Percentiles rank a stretch among this genome's conserved stretches.
Conservation (phyloP, 495 filamentous ascomycete species). For the Hypoxylon cercidicola region DNA sequence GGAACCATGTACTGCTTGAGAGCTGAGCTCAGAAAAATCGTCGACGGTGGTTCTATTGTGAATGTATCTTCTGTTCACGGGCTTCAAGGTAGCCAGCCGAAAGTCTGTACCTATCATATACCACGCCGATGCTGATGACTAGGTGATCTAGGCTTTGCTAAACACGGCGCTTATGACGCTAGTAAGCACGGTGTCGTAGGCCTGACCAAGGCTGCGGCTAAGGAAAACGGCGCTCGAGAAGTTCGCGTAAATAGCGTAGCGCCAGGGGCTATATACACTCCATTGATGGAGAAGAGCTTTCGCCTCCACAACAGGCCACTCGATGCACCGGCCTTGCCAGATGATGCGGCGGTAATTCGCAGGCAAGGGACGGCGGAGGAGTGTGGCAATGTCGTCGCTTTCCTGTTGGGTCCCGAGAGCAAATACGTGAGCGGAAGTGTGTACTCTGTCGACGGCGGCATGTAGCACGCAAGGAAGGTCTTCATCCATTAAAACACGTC, state of each 20-base stretch:
- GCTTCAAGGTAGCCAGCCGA: conserved; percentile 55
- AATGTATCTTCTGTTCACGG: conserved; percentile 67
- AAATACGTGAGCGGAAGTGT: conserved; percentile 63
- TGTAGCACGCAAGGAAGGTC: conserved; percentile 23
- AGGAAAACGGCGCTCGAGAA: conserved; percentile 62
- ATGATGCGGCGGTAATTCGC: conserved; percentile 51
- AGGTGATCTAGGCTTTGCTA: conserved; percentile 47
- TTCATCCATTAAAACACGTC: conserved; percentile 76
- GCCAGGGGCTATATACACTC: conserved; percentile 67
- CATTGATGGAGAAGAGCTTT: conserved; percentile 56
- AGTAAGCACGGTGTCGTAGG: conserved; percentile 69
- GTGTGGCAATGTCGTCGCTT: conserved; percentile 60
- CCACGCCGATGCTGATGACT: conserved; percentile 17
- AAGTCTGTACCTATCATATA: neutral
- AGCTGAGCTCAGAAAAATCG: conserved; percentile 62
- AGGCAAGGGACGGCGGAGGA: conserved; percentile 51
- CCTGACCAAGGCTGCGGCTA: conserved; percentile 66
- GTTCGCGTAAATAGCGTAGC: conserved; percentile 70
- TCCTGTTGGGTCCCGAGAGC: conserved; percentile 65
- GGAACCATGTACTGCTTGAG: conserved; percentile 68
- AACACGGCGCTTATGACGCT: conserved; percentile 63
- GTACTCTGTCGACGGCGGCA: conserved; percentile 49
- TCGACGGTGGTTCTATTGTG: conserved; percentile 63
- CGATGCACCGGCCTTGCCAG: conserved; percentile 40
- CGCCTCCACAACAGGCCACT: conserved; percentile 45